Percentiles rank a stretch among this genome's conserved stretches.
These are phyloP conservation scores for Phytophthora foliorum DNA, from an alignment of 352 stramenopile species.

Conservation along the genomic window DNA sequence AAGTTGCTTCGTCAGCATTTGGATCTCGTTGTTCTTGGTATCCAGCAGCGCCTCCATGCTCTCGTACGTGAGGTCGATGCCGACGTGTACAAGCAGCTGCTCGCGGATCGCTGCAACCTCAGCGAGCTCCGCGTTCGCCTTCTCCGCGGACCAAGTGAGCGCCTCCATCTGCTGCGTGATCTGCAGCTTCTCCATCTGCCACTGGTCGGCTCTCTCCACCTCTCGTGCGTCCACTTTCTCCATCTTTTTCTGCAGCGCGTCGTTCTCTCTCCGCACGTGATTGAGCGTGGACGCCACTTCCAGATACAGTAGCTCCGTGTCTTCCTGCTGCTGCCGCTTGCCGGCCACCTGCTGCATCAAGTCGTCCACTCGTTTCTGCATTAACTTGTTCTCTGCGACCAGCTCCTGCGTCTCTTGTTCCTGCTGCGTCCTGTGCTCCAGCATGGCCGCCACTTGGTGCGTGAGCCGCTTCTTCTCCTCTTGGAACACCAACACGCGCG, in stretches of 20 bases:
- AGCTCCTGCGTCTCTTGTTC: constrained; percentile 48
- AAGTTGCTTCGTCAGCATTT: constrained; percentile 47
- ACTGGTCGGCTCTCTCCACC: constrained; percentile 19
- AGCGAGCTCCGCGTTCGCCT: constrained; percentile 36
- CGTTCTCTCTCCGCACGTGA: constrained; percentile 52
- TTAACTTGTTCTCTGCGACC: constrained; percentile 33
- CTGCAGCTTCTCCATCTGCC: constrained; percentile 30
- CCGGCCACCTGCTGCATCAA: constrained; percentile 52
- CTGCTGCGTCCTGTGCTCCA: constrained; percentile 63
- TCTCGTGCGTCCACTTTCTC: constrained; percentile 18
- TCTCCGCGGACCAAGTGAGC: constrained; percentile 32
- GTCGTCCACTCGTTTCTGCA: constrained; percentile 51
- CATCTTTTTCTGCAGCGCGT: constrained; percentile 34
- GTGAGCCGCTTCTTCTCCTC: constrained; percentile 68
- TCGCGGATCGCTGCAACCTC: constrained; percentile 50
- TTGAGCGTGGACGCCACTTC: constrained; percentile 72
- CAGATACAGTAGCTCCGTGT: constrained; percentile 64
- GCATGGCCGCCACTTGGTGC: constrained; percentile 52
- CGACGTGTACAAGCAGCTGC: constrained; percentile 48
- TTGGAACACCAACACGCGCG: constrained; percentile 55
- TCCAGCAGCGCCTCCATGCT: constrained; percentile 59
- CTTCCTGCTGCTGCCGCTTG: constrained; percentile 65
- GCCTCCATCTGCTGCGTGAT: constrained; percentile 35
- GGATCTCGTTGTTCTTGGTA: constrained; percentile 60
- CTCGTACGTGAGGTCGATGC: constrained; percentile 52